Evolutionary conservation across 192 early-diverging fungal species (phyloP).

Genomic region (Lunasporangiospora selenospora): DNA sequence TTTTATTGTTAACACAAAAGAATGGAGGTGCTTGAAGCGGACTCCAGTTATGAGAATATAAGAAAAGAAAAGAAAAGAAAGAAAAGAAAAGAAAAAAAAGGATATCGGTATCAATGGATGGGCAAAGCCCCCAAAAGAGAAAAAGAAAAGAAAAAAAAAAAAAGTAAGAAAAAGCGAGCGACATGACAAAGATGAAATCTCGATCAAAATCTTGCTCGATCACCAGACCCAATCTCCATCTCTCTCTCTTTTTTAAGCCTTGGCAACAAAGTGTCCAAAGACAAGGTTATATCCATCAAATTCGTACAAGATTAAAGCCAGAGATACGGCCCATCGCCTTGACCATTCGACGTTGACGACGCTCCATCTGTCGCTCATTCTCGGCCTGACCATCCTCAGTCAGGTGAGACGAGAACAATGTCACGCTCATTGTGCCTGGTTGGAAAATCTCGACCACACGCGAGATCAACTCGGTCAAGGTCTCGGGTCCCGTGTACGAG

Average conservation of each 20-base stretch:
- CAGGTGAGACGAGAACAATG: slow-evolving; percentile 55
- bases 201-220: background rate
- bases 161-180: background rate
- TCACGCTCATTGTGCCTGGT: slow-evolving; percentile 85
- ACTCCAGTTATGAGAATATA: no score
- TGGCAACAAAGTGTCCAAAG: slow-evolving; percentile 72
- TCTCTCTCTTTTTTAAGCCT: slow-evolving; percentile 11
- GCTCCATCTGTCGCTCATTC: slow-evolving; percentile 39
- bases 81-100: slow-evolving; percentile 27
- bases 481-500: slow-evolving; percentile 82
- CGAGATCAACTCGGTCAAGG: slow-evolving; percentile 65
- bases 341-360: slow-evolving; percentile 48
- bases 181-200: background rate
- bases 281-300: slow-evolving; percentile 83
- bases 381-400: slow-evolving; percentile 51
- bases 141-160: slow-evolving; percentile 2
- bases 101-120: slow-evolving; percentile 31
- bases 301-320: slow-evolving; percentile 81
- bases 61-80: no score
- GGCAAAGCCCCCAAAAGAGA: slow-evolving; percentile 14
- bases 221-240: background rate
- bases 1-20: no score
- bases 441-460: slow-evolving; percentile 87
- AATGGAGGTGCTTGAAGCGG: no score
- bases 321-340: slow-evolving; percentile 57